Percentiles rank a stretch among this genome's conserved stretches.
Conservation (phyloP, 352 stramenopile species). For the Globisporangium okanoganense region DNA sequence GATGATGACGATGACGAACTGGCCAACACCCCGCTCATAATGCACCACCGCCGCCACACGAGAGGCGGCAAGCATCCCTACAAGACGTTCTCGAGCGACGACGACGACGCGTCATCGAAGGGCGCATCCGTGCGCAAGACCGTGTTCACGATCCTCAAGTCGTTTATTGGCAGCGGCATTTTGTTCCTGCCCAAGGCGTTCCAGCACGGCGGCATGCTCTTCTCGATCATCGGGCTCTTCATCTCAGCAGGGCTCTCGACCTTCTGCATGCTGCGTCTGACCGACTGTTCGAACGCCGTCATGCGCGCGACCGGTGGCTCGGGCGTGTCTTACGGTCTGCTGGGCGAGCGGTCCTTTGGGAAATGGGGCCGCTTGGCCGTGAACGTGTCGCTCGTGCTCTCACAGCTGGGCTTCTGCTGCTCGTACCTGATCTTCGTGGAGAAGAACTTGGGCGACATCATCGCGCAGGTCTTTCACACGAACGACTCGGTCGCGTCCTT, state of each 20-base stretch:
- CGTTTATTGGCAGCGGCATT: slow-evolving; percentile 67
- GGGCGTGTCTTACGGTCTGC: slow-evolving; percentile 52
- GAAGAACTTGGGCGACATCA: slow-evolving; percentile 60
- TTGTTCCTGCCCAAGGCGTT: slow-evolving; percentile 68
- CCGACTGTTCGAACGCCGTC: slow-evolving; percentile 44
- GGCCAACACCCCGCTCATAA: slow-evolving; percentile 34
- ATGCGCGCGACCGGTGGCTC: slow-evolving; percentile 18
- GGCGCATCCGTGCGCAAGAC: slow-evolving; percentile 47
- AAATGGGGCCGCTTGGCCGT: slow-evolving; percentile 43
- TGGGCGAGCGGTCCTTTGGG: slow-evolving; percentile 56
- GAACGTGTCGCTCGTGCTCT: slow-evolving; percentile 68
- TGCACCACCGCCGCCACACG: slow-evolving; percentile 16
- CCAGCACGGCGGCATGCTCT: slow-evolving; percentile 64
- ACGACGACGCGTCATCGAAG: slow-evolving; percentile 17
- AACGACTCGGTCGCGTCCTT: slow-evolving; percentile 39
- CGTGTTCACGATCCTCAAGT: slow-evolving; percentile 70
- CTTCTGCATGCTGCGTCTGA: slow-evolving; percentile 62
- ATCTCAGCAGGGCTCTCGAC: slow-evolving; percentile 44
- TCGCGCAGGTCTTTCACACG: slow-evolving; percentile 44
- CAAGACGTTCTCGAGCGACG: slow-evolving; percentile 5
- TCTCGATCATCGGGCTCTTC: slow-evolving; percentile 46
- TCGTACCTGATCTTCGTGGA: slow-evolving; percentile 77
- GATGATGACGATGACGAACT: slow-evolving; percentile 19
- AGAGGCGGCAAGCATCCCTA: slow-evolving; percentile 18
- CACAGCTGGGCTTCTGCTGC: slow-evolving; percentile 67